Base-by-base conservation (phyloP, 352 stramenopile species). In the Globisporangium cederbergense region DNA sequence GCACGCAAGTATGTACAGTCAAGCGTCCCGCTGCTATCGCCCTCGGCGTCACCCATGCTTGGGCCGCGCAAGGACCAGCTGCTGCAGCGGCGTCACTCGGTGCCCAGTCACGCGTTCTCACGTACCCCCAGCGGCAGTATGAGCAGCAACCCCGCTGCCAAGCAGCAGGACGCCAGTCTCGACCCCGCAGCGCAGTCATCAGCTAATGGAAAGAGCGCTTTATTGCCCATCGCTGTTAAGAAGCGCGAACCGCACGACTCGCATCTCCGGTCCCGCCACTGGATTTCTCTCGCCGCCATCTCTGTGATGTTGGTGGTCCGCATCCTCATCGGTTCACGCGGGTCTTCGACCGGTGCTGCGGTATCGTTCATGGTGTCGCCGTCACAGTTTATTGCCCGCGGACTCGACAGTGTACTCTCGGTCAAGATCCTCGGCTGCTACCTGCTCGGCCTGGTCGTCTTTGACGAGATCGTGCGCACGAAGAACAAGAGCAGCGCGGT, bases 1-100 rank as follows among this genome's bases (percentile, higher is more conserved):
- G 86, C 83, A 18, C 77, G 75, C 28, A 87, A 76, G 60, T 87
- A 84, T 71, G 72, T 86, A 34, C 69, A 83, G 42, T 54, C 61
- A 7, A 78, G 74, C n/a, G 65, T 72, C 45, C 57, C 67, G 22
- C 65, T 69, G 20, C 25, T 71, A 20, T 76, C 57, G 51, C 67
- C 75, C 3, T 66, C 73, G 16, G 52, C 68, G 36, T 80, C 73
- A 2, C 73, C 73, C 6, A 22, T 62, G 38, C 40, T 81, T 0
- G 63, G 22, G 42, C 60, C 75, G 6, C 62, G 43, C 43, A 57
- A 70, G 2, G 64, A 68, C 3, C 67, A 16, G 32, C 42, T 62
- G 34, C 18, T 64, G 49, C 45, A 42, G 40, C 64, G 64, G 10
- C 49, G 64, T 4, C 64, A 70, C 57, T 70, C 64, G 42, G 64